Percentiles rank a stretch among this genome's conserved stretches.
phyloP scores from a whole-genome alignment of 2,329 filamentous ascomycete genomes.

The Sporothrix curviconia region DNA sequence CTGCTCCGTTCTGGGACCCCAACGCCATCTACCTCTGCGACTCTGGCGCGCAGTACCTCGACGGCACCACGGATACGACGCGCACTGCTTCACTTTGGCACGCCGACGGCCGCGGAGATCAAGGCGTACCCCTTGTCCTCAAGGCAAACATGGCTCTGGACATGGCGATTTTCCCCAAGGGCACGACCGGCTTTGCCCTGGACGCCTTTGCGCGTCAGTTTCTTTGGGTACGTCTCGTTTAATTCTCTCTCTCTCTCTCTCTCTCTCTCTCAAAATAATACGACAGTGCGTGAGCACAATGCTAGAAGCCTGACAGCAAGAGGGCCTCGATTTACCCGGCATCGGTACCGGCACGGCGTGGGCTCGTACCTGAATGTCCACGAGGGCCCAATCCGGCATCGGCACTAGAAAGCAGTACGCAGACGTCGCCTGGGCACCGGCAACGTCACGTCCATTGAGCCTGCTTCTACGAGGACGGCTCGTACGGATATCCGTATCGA shows the following conservation, averaged over 20 bases:
- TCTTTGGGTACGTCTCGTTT: conserved; percentile 63
- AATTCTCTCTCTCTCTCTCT: no score
- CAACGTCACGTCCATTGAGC: conserved; percentile 93
- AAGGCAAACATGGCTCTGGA: conserved; percentile 92
- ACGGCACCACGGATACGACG: conserved; percentile 94
- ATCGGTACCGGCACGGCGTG: conserved; percentile 95
- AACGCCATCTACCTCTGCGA: conserved; percentile 88
- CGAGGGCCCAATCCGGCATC: conserved; percentile 92
- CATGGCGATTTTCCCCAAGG: conserved; percentile 82
- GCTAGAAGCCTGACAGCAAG: conserved; percentile 35
- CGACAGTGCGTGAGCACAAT: no score
- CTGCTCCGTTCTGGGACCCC: conserved; percentile 78
- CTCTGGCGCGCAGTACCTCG: conserved; percentile 91
- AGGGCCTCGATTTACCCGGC: conserved; percentile 90
- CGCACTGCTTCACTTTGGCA: conserved; percentile 87
- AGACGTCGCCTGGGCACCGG: conserved; percentile 82
- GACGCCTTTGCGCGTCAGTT: conserved; percentile 84
- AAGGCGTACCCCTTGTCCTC: conserved; percentile 84
- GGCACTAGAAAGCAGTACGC: conserved; percentile 86
- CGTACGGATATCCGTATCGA: conserved; percentile 94
- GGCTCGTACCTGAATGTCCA: conserved; percentile 96
- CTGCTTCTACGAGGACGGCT: conserved; percentile 93
- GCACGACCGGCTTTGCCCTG: conserved; percentile 86
- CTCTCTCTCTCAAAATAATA: no score
- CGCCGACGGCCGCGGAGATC: conserved; percentile 74